Evolutionary conservation across 805 yeast genomes (phyloP).

Genomic region (Pachysolen tannophilus): DNA sequence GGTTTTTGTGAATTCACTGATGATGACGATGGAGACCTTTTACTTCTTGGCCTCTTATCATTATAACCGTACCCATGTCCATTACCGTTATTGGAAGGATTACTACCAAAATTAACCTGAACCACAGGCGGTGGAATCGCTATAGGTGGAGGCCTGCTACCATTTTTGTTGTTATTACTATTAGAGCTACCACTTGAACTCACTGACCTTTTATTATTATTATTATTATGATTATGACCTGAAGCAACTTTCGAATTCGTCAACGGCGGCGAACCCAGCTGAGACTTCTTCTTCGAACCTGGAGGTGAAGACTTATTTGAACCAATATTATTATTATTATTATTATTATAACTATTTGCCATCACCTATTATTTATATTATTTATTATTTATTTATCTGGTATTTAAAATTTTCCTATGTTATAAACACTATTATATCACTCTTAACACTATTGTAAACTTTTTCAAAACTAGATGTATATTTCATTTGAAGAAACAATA

Average conservation of each 20-base stretch:
- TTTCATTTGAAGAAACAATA: no score
- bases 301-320: no score
- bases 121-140: slow-evolving; percentile 8
- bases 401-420: not conserved
- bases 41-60: not conserved
- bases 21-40: not conserved
- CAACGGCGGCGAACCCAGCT: no score
- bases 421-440: not conserved
- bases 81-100: not conserved
- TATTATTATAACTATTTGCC: no score
- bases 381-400: not conserved
- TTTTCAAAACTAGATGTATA: no score
- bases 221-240: not conserved
- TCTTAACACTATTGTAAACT: not conserved
- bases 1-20: not conserved
- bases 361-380: not conserved
- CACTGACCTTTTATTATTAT: not conserved
- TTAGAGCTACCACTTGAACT: no score
- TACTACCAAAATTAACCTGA: slow-evolving; percentile 7
- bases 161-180: not conserved
- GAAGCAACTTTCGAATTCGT: not conserved
- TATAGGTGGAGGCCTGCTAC: slow-evolving; percentile 3
- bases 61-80: not conserved
- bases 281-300: no score
- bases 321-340: no score